Evolutionary conservation across 371 early-diverging fungal genomes (phyloP), one percentile per base, ranked within the genome.

Genomic region (Homolaphlyctis polyrhiza): DNA sequence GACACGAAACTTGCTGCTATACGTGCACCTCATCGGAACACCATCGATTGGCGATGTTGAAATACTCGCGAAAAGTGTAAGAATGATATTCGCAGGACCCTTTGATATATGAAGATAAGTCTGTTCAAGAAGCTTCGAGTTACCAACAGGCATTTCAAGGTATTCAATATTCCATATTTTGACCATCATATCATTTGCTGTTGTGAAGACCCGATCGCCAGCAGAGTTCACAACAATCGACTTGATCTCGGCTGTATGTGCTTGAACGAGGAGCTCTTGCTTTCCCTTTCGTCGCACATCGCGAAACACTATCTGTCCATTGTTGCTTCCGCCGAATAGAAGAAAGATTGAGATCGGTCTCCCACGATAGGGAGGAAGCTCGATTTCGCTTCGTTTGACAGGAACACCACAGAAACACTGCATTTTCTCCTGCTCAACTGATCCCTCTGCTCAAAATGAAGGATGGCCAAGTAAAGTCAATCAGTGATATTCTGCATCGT

Each of bases 291-390:
- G 27, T 50, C 70, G 39, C 23, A 74, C 54, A 63, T 71, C 68
- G 18, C 74, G 36, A 1, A 65, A 28, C 6, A 70, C 54, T 48
- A 79, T 68, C 57, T 79, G 80, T 16, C 80, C 80, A n/a, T 64
- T 65, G 16, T 69, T 71, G 18, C 75, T 73, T 4, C 80, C 80
- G 16, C 64, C 66, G 45, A 71, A 39, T 5, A 73, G 48, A 1
- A 55, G 28, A 3, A 55, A 14, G 23, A 39, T 27, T 4, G 55
- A 18, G 2, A 58, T 23, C 6, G 43, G 58, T 29, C 23, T 39
- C 2, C 3, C 3, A 2, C 23, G 21, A 18, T 39, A 3, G 2
- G 2, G 4, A 27, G 28, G 29, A 4, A 58, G 36, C 14, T 13
- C 23, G 2, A 58, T 35, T 13, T 13, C 35, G 16, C 29, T 28